Percentiles rank a stretch among this genome's conserved stretches.
Evolutionary conservation across 768 basidiomycete species (phyloP).

Genomic region (Suillus discolor): DNA sequence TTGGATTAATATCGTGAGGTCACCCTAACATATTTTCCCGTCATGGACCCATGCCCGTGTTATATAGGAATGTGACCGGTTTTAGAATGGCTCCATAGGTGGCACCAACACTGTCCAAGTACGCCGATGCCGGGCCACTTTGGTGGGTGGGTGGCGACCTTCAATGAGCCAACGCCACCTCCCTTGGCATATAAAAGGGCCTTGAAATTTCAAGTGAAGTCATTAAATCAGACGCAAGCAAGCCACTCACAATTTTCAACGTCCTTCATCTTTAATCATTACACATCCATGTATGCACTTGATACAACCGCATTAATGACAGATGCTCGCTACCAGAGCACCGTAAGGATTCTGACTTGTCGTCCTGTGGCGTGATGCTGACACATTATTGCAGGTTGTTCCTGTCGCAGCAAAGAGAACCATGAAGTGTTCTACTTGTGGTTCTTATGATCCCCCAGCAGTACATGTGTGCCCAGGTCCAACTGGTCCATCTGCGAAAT

Average conservation of each 20-base stretch:
- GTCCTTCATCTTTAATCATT: not conserved
- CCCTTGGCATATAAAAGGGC: constrained; percentile 1
- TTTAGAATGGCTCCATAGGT: not conserved
- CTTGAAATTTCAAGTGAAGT: not conserved
- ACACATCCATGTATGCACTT: not conserved
- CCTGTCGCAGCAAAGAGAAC: not conserved
- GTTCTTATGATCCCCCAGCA: constrained; percentile 2
- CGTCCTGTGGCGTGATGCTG: not conserved
- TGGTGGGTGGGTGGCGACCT: not conserved
- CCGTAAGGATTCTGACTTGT: not conserved
- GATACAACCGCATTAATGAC: not conserved
- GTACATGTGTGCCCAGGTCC: constrained; percentile 10
- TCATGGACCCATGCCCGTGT: not conserved
- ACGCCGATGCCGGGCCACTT: not conserved
- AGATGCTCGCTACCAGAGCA: not conserved
- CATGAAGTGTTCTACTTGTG: constrained; percentile 11
- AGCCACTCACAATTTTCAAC: not conserved
- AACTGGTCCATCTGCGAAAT: constrained; percentile 1
- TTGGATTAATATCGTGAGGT: not conserved
- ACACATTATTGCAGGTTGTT: not conserved
- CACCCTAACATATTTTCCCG: not conserved
- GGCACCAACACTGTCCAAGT: not conserved
- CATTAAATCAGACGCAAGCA: not conserved
- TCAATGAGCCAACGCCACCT: not conserved
- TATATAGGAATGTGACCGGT: not conserved